Base-by-base conservation (phyloP, 768 basidiomycete species). In the Roridomyces roridus region DNA sequence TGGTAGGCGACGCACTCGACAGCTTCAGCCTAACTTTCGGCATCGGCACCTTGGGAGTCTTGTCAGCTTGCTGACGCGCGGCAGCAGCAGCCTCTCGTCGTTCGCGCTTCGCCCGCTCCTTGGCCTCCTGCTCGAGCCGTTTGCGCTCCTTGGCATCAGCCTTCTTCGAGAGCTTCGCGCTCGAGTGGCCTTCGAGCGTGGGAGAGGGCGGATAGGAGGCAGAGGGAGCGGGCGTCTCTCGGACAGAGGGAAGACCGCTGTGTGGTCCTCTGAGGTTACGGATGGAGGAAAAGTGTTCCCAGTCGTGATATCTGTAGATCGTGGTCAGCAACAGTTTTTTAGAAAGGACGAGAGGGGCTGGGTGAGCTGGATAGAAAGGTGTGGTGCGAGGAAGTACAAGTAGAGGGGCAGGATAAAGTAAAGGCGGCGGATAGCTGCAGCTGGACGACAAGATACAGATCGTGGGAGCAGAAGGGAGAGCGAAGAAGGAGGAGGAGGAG, bases 271-370 rank as follows among this genome's bases (percentile, higher is more conserved):
- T 79, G 49, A 94, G 75, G 70, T 93, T 95, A 42, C 94, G 89
- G 55, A 96, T 91, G n/a, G 89, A 92, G 12, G 91, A 94, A 67
- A 95, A 96, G 69, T 96, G 94, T 67, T 96, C 94, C 91, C 92
- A 95, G 70, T 94, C 92, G 67, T 95, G 89, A 69, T 94, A 96
- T 26, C 91, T 92, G 65, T 12, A 15, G 15, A 34, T 34, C 31
- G 31, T 15, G 31, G 15, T 34, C 31, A 34, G 31, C 31, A 34
- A 34, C 10, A 10, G 31, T 8, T 34, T 34, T 15, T 15, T 15
- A 24, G 5, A 3, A 14, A 14, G 18, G 35, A 25, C 29, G 9
- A 49, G 55, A 21, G 37, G 45, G 26, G 41, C 23, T n/a, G n/a
- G n/a, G n/a, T n/a, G n/a, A n/a, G n/a, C n/a, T 35, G 17, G 17